These are phyloP conservation scores for Synchytrium microbalum DNA, from an alignment of 371 early-diverging fungal genomes.

Conservation along the genomic window DNA sequence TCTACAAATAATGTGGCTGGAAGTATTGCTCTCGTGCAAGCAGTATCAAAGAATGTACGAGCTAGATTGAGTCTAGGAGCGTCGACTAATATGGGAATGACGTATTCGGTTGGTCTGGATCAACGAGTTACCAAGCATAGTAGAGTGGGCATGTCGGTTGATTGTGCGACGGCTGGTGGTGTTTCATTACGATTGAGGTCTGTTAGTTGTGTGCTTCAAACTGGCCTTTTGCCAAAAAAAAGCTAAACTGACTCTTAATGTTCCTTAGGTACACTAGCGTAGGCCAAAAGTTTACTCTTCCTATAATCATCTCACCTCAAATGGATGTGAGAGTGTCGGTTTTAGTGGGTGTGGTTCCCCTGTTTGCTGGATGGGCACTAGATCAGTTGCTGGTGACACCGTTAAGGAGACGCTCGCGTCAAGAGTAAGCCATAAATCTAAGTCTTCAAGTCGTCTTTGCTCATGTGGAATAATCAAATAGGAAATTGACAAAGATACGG, in stretches of 20 bases:
- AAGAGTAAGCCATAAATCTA: slow-evolving; percentile 42
- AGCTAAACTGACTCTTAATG: no score
- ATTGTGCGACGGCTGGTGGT: slow-evolving; percentile 64
- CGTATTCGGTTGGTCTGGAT: slow-evolving; percentile 23
- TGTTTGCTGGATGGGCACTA: slow-evolving; percentile 49
- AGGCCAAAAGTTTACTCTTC: slow-evolving; percentile 76
- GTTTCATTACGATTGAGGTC: slow-evolving; percentile 57
- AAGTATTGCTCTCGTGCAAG: slow-evolving; percentile 14
- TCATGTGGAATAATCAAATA: slow-evolving; percentile 13
- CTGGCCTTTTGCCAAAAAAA: no score
- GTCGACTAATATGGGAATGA: slow-evolving; percentile 27
- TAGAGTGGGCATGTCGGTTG: slow-evolving; percentile 66
- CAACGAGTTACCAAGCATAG: slow-evolving; percentile 51
- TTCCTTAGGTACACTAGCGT: slow-evolving; percentile 63
- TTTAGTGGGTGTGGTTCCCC: slow-evolving; percentile 59
- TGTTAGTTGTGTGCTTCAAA: not conserved
- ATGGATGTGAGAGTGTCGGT: slow-evolving; percentile 62
- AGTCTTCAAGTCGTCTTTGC: slow-evolving; percentile 2
- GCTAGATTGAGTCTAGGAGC: slow-evolving; percentile 22
- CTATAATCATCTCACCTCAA: slow-evolving; percentile 65
- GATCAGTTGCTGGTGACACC: slow-evolving; percentile 66
- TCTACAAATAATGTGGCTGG: slow-evolving; percentile 17
- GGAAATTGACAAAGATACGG: slow-evolving; percentile 64
- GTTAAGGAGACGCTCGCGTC: slow-evolving; percentile 49
- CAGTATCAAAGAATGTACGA: slow-evolving; percentile 24